Conservation (phyloP, 768 basidiomycete species). For the Termitomyces sp. region DNA sequence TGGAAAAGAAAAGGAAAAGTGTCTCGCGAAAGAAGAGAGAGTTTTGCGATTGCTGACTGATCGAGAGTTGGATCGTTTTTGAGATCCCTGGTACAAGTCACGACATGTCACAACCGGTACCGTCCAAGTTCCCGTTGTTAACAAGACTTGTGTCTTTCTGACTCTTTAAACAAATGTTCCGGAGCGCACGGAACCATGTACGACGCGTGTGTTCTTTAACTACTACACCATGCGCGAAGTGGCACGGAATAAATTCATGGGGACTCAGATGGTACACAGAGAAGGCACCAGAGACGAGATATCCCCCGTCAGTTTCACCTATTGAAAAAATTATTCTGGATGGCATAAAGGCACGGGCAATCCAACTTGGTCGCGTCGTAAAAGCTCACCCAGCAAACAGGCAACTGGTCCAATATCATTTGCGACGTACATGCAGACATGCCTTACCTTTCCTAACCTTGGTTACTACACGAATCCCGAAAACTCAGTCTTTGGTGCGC, state of each 20-base stretch:
- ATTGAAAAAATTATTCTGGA: conserved; percentile 67
- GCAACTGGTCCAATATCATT: conserved; percentile 86
- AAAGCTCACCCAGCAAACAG: conserved; percentile 31
- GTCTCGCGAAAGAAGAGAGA: conserved; percentile 9
- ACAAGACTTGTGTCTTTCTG: neutral
- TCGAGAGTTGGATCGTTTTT: conserved; percentile 1
- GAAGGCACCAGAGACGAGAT: conserved; percentile 1
- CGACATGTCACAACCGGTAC: conserved; percentile 15
- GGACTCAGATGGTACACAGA: conserved; percentile 8
- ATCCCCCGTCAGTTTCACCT: conserved; percentile 22
- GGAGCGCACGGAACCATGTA: conserved; percentile 3
- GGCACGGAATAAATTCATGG: neutral
- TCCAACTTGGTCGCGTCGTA: neutral
- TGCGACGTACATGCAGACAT: conserved; percentile 87
- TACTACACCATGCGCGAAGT: neutral
- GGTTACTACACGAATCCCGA: conserved; percentile 86
- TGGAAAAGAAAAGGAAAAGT: conserved; percentile 2
- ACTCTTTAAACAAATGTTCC: neutral
- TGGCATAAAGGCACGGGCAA: conserved; percentile 56
- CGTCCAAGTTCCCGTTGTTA: neutral
- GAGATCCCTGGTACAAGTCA: conserved; percentile 14
- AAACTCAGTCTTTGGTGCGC: conserved; percentile 74
- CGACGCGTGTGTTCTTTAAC: neutral
- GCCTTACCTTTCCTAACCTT: conserved; percentile 81
- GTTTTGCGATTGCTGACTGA: conserved; percentile 2